Percentiles rank a stretch among this genome's conserved stretches.
Conservation (phyloP, 208 protist genomes). For the Trypanosoma congolense region DNA sequence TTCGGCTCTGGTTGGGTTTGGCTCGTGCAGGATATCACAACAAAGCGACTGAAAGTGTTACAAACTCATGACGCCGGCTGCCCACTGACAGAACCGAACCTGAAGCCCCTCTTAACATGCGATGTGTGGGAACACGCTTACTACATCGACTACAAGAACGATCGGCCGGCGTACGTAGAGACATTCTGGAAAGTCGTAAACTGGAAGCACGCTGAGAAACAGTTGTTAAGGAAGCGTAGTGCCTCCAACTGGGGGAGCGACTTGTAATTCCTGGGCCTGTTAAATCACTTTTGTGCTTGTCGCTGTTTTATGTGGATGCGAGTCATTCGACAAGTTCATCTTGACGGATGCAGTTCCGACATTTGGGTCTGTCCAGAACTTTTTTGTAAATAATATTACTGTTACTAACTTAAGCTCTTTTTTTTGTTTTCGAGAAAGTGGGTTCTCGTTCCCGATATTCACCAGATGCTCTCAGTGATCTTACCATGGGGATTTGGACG, state of each 20-base stretch:
- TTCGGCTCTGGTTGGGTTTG: constrained; percentile 95
- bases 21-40: constrained; percentile 85
- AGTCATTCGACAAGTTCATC: no score
- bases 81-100: constrained; percentile 30
- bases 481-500: no score
- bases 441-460: no score
- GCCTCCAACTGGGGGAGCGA: neutral
- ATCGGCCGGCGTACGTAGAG: constrained; percentile 87
- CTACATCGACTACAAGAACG: constrained; percentile 94
- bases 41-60: constrained; percentile 77
- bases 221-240: constrained; percentile 11
- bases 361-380: no score
- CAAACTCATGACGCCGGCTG: constrained; percentile 68
- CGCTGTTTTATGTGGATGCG: neutral
- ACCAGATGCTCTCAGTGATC: no score
- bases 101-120: constrained; percentile 82
- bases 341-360: no score
- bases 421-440: no score
- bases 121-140: constrained; percentile 96
- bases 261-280: no score
- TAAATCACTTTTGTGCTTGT: no score
- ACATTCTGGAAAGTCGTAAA: constrained; percentile 92
- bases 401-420: no score
- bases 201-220: constrained; percentile 79
- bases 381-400: no score